phyloP scores from a whole-genome alignment of 176 grass and related monocot genomes.

The Chrysopogon serrulatus region DNA sequence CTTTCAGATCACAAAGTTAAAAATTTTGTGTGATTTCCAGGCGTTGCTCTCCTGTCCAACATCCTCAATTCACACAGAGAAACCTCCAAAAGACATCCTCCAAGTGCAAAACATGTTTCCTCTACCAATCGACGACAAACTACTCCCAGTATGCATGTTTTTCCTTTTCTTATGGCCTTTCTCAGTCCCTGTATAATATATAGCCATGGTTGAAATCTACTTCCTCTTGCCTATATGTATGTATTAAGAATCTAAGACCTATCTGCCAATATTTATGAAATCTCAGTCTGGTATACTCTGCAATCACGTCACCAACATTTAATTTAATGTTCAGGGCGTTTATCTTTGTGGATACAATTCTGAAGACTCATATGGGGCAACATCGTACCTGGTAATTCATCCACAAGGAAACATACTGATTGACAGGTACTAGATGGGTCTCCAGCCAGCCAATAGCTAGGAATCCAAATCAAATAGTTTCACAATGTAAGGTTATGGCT shows the following conservation, averaged over 20 bases:
- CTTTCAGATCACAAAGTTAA: neutral
- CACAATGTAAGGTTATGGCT: neutral
- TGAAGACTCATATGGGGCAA: constrained; percentile 61
- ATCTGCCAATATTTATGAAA: neutral
- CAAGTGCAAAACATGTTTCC: constrained; percentile 84
- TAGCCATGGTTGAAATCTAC: neutral
- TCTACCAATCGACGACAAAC: constrained; percentile 48
- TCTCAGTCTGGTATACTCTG: neutral
- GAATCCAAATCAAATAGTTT: neutral
- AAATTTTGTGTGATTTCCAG: constrained; percentile 21
- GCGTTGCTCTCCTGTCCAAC: constrained; percentile 85
- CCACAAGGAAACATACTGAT: constrained; percentile 86
- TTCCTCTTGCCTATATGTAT: neutral
- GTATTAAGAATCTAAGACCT: neutral
- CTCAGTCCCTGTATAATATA: neutral
- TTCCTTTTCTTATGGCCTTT: neutral
- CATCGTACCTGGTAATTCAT: constrained; percentile 78
- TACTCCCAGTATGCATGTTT: constrained; percentile 43
- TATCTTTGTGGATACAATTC: constrained; percentile 89
- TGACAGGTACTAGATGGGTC: constrained; percentile 44
- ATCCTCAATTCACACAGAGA: constrained; percentile 69
- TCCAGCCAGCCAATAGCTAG: neutral
- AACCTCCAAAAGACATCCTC: constrained; percentile 51
- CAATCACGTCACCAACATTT: neutral
- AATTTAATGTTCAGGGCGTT: constrained; percentile 52